Conservation (phyloP, 2,329 filamentous ascomycete genomes). For the Epichloe sp. region DNA sequence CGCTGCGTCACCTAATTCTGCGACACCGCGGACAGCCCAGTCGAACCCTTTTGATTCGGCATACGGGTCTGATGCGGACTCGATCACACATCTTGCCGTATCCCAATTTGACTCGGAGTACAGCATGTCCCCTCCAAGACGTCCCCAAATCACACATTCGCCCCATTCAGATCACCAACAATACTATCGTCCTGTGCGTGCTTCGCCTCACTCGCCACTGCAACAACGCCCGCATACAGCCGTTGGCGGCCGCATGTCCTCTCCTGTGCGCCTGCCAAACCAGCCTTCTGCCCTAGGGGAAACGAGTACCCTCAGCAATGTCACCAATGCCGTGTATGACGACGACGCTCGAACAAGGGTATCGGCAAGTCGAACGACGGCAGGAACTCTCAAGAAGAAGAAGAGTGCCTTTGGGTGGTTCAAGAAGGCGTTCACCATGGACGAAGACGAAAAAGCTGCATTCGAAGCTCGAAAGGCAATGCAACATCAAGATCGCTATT, state of each 20-base stretch:
- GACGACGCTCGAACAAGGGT: constrained; percentile 17
- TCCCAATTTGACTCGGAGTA: constrained; percentile 23
- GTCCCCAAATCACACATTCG: constrained; percentile 16
- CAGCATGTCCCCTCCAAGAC: constrained; percentile 13
- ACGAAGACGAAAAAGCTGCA: constrained; percentile 47
- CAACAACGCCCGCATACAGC: constrained; percentile 47
- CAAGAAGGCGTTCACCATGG: constrained; percentile 55
- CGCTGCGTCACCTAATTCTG: constrained; percentile 19
- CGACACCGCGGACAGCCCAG: constrained; percentile 18
- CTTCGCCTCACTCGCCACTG: constrained; percentile 49
- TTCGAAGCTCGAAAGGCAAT: constrained; percentile 43
- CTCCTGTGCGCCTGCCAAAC: constrained; percentile 29
- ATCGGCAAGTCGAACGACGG: constrained; percentile 16
- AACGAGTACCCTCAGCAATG: constrained; percentile 45
- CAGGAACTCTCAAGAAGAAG: constrained; percentile 47
- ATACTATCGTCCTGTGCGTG: constrained; percentile 48
- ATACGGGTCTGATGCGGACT: constrained; percentile 34
- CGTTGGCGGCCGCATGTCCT: constrained; percentile 21
- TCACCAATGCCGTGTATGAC: constrained; percentile 33
- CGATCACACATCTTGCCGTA: constrained; percentile 17
- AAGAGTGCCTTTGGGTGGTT: constrained; percentile 55
- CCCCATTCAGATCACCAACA: constrained; percentile 30
- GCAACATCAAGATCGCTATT: constrained; percentile 33
- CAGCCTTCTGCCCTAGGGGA: constrained; percentile 38
- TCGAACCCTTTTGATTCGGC: constrained; percentile 30